These are phyloP conservation scores for Jaenimonas drosophilae DNA, from an alignment of 208 protist species.

Conservation along the genomic window DNA sequence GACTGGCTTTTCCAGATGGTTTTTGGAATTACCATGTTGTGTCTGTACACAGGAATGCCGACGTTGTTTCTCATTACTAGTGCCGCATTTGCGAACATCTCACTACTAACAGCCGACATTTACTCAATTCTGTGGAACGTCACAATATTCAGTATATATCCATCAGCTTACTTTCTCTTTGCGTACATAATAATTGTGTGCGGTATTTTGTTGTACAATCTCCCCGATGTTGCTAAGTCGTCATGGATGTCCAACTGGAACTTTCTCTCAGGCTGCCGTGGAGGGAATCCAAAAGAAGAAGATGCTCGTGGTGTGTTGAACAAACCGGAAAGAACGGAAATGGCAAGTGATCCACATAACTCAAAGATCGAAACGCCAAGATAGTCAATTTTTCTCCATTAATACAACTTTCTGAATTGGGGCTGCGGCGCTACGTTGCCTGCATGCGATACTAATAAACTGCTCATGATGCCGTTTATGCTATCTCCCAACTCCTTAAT, in stretches of 20 bases:
- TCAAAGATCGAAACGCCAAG: no score
- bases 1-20: constrained; percentile 70
- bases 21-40: constrained; percentile 79
- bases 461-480: no score
- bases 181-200: constrained; percentile 62
- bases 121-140: constrained; percentile 83
- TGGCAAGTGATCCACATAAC: no score
- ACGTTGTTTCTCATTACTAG: constrained; percentile 57
- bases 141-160: constrained; percentile 66
- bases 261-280: constrained; percentile 43
- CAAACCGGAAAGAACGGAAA: not conserved
- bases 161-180: constrained; percentile 51
- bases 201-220: constrained; percentile 57
- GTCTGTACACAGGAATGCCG: constrained; percentile 69
- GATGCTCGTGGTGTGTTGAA: not conserved
- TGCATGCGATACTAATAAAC: no score
- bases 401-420: no score
- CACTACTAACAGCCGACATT: constrained; percentile 55
- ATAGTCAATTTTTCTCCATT: no score
- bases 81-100: constrained; percentile 79
- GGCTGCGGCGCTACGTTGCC: no score
- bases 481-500: no score
- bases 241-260: constrained; percentile 41
- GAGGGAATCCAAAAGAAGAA: not conserved
- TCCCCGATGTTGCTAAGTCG: constrained; percentile 45